Conservation (phyloP, 129 eudicot genomes). For the Ambrosia trifida region DNA sequence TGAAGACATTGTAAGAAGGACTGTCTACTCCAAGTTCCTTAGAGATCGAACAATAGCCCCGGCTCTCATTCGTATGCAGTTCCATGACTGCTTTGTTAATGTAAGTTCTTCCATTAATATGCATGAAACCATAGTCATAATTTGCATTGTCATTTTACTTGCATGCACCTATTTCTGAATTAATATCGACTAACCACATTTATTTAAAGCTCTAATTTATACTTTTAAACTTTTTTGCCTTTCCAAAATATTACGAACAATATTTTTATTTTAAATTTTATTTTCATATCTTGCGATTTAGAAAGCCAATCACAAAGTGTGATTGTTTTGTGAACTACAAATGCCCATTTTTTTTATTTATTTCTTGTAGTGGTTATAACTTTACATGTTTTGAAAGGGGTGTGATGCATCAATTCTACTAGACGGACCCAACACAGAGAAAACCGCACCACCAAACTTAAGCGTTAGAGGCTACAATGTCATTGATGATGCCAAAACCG, state of each 20-base stretch:
- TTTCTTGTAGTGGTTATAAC: neutral
- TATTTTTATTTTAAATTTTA: too few relatives aligned
- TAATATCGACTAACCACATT: too few relatives aligned
- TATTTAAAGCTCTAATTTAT: too few relatives aligned
- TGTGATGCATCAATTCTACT: slow-evolving; percentile 76
- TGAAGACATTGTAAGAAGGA: slow-evolving; percentile 41
- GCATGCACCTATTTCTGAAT: neutral
- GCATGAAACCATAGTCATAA: neutral
- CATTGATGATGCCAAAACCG: slow-evolving; percentile 58
- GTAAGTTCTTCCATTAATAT: slow-evolving; percentile 27
- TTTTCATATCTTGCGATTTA: too few relatives aligned
- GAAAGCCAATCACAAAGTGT: neutral
- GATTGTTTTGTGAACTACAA: neutral
- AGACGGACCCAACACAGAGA: slow-evolving; percentile 52
- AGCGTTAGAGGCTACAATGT: slow-evolving; percentile 60
- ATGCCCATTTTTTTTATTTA: too few relatives aligned
- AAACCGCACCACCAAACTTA: slow-evolving; percentile 48
- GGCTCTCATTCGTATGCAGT: slow-evolving; percentile 70
- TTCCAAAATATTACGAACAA: too few relatives aligned
- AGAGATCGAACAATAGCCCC: slow-evolving; percentile 48
- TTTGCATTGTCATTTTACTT: neutral
- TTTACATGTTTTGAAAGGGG: slow-evolving; percentile 39
- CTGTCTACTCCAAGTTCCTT: slow-evolving; percentile 20
- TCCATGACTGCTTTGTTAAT: slow-evolving; percentile 76
- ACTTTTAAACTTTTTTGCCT: too few relatives aligned